Percentiles rank a stretch among this genome's conserved stretches.
These are phyloP conservation scores for Laetiporus sulphureus DNA, from an alignment of 1,284 basidiomycete genomes.

Conservation along the genomic window DNA sequence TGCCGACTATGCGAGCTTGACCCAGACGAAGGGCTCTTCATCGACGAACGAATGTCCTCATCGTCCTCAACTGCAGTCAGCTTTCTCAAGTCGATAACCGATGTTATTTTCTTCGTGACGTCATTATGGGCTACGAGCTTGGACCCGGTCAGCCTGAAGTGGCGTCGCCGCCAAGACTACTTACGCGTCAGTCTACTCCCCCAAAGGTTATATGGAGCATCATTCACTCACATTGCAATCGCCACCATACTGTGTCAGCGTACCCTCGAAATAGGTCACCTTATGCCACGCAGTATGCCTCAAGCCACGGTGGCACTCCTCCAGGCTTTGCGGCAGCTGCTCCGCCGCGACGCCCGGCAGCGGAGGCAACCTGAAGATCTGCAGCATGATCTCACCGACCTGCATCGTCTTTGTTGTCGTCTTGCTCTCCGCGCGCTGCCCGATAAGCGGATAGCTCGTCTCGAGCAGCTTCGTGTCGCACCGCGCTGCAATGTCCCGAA, in stretches of 20 bases:
- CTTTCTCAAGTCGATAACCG: slow-evolving; percentile 88
- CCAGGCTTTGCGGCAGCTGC: slow-evolving; percentile 84
- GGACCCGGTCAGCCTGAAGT: slow-evolving; percentile 82
- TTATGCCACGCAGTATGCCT: slow-evolving; percentile 89
- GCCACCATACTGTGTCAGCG: slow-evolving; percentile 91
- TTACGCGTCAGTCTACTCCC: slow-evolving; percentile 1
- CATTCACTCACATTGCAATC: slow-evolving; percentile 69
- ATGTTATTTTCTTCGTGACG: slow-evolving; percentile 86
- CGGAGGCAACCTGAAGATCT: slow-evolving; percentile 86
- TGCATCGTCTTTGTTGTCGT: slow-evolving; percentile 52
- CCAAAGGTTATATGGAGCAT: slow-evolving; percentile 5
- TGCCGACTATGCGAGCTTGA: slow-evolving; percentile 33
- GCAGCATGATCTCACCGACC: slow-evolving; percentile 77
- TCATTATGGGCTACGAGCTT: slow-evolving; percentile 90
- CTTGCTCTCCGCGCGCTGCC: slow-evolving; percentile 57
- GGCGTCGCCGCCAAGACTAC: slow-evolving; percentile 84
- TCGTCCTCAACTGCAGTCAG: slow-evolving; percentile 76
- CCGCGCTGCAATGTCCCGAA: slow-evolving; percentile 75
- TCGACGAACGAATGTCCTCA: slow-evolving; percentile 42
- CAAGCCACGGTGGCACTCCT: slow-evolving; percentile 88
- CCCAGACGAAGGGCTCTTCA: slow-evolving; percentile 38
- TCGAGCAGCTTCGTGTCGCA: slow-evolving; percentile 83
- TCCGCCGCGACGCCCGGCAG: slow-evolving; percentile 75
- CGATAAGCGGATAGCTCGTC: slow-evolving; percentile 79
- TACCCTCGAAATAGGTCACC: slow-evolving; percentile 87